Evolutionary conservation across 257 asterid genomes (phyloP).

Genomic region (Galeopsis tetrahit): DNA sequence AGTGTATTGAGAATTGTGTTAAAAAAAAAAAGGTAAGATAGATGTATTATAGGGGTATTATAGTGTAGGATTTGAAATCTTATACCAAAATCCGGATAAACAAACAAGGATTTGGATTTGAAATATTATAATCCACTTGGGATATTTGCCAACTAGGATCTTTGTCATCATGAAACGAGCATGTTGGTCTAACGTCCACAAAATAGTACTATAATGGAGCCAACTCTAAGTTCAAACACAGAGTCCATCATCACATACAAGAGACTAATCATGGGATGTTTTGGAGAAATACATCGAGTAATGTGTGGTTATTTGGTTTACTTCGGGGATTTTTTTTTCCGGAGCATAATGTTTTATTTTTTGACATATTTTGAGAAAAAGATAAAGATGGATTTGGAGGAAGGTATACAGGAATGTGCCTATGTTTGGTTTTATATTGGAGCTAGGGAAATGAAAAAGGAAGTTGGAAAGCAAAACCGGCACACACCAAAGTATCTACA

Average conservation of each 20-base stretch:
- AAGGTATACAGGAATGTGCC: not conserved
- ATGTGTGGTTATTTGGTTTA: not conserved
- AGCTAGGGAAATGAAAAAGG: conserved; percentile 22
- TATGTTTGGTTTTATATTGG: not conserved
- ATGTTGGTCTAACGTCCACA: not conserved
- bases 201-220: not conserved
- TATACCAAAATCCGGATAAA: too few species aligned
- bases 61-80: too few species aligned
- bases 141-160: conserved; percentile 20
- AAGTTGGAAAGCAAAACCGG: conserved; percentile 22
- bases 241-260: not conserved
- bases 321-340: not conserved
- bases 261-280: conserved; percentile 1
- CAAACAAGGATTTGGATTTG: too few species aligned
- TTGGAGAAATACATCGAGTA: not conserved
- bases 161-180: conserved; percentile 7
- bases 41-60: too few species aligned
- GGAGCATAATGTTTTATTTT: not conserved
- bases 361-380: not conserved
- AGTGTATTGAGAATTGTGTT: too few species aligned
- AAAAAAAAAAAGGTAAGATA: too few species aligned
- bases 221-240: conserved; percentile 7
- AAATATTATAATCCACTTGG: too few species aligned
- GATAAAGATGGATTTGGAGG: not conserved
- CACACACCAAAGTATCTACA: conserved; percentile 30